Evolutionary conservation across 208 protist species (phyloP), one percentile per base, ranked within the genome.

Genomic region (Naegleria gruberi): DNA sequence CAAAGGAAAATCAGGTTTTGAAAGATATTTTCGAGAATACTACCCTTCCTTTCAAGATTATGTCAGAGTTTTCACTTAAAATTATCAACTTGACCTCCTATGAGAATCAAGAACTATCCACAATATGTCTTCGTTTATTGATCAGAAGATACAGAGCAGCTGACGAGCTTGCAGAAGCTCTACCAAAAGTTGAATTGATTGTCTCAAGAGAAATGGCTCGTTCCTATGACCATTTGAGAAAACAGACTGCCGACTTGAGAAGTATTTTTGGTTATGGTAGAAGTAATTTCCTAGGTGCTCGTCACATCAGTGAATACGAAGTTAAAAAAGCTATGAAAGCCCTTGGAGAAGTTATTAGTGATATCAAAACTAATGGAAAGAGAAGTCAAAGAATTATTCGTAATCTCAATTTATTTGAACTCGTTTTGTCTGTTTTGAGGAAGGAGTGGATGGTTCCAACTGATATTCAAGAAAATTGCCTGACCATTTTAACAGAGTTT

Each of bases 331-430:
- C 65, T n/a, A 77, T 77, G 30, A 30, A 37, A 37, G 17, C 65
- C 34, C 30, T 77, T 30, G 65, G 34, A 12, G 65, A 77, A 37
- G 34, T 77, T 37, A 12, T 77, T 26, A 77, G 12, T 12, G 74
- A 82, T 23, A 40, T 82, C 4, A 42, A 8, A 1, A 42, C 0
- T 12, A 82, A 82, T 42, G 34, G 37, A 40, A 15, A 82, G 8
- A 85, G 82, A 85, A 45, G n/a, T 46, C 82, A 85, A 85, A 43
- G 41, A 34, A 46, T 85, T 45, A 26, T 85, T 12, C 45, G 82
- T 46, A 85, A 85, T 85, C 26, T 85, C 1, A 30, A 30, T 1
- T n/a, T 37, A 19, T 77, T 37, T 37, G 65, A 77, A 77, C 26
- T 37, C 1, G 8, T n/a, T 37, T 26, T 77, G 26, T 77, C 65